Evolutionary conservation across 2,329 filamentous ascomycete genomes (phyloP).

Genomic region (Epichloe bromicola): DNA sequence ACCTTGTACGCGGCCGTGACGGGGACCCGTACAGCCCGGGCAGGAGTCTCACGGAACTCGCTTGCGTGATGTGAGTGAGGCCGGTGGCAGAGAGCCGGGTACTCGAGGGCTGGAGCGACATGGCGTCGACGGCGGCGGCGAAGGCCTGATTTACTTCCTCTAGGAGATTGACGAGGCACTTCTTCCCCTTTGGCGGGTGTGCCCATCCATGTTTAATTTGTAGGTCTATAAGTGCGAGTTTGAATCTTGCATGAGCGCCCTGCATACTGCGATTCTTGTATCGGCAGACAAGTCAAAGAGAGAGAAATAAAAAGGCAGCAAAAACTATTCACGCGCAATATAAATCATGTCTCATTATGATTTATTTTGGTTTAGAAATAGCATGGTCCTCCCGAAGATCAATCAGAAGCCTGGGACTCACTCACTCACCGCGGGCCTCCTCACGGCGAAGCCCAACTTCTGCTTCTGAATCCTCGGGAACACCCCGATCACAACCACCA

Average conservation of each 20-base stretch:
- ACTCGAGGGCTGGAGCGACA: background rate
- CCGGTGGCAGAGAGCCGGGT: no score
- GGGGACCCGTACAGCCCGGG: background rate
- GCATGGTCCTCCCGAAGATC: background rate
- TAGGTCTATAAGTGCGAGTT: background rate
- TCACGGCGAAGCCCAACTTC: slow-evolving; percentile 34
- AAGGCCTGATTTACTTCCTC: background rate
- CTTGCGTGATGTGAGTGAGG: background rate
- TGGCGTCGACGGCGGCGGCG: background rate
- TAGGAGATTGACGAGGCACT: background rate
- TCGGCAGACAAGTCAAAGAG: no score
- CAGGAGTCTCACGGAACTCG: background rate
- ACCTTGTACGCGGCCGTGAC: background rate
- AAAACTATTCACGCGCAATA: no score
- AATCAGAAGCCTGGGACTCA: background rate
- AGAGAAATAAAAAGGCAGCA: no score
- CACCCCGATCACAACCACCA: slow-evolving; percentile 58
- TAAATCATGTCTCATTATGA: background rate
- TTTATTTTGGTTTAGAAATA: background rate
- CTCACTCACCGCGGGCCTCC: background rate
- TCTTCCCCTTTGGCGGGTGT: background rate
- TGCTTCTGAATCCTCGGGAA: slow-evolving; percentile 67
- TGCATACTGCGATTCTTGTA: no score
- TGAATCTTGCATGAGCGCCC: no score
- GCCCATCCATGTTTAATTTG: background rate